phyloP scores from a whole-genome alignment of 352 stramenopile genomes.

The Phytopythium chamaehyphon region DNA sequence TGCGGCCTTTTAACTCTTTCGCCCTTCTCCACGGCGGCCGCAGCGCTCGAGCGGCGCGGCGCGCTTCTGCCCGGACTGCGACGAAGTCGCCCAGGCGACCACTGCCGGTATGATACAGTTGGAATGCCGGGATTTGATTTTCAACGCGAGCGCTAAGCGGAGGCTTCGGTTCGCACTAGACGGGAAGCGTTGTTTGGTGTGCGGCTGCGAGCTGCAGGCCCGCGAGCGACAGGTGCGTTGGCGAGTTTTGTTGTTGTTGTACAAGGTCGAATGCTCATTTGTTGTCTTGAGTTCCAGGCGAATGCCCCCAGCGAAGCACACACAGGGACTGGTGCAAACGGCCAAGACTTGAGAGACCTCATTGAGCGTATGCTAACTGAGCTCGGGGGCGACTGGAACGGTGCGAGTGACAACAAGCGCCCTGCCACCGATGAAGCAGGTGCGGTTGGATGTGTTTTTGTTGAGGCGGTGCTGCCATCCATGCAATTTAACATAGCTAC shows the following conservation, averaged over 20 bases:
- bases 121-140: too few relatives aligned
- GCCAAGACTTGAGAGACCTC: constrained; percentile 40
- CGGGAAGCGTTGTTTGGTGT: constrained; percentile 59
- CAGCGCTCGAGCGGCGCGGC: not conserved
- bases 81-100: constrained; percentile 43
- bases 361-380: constrained; percentile 34
- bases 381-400: constrained; percentile 24
- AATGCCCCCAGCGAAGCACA: not conserved
- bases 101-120: constrained; percentile 46
- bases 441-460: constrained; percentile 9
- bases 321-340: constrained; percentile 8
- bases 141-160: too few relatives aligned
- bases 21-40: too few relatives aligned
- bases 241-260: constrained; percentile 4
- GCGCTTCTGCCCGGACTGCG: constrained; percentile 62
- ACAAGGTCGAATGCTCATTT: not conserved
- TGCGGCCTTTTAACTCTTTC: too few relatives aligned
- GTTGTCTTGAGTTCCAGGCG: not conserved
- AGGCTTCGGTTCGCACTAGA: constrained; percentile 20
- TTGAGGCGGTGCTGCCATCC: too few relatives aligned
- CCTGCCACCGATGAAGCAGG: constrained; percentile 52
- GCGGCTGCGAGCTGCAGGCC: constrained; percentile 47
- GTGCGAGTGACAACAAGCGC: constrained; percentile 22
- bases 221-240: constrained; percentile 1
- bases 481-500: too few relatives aligned